Evolutionary conservation across 306 rosid species (phyloP).

Genomic region (Styphnolobium japonicum): DNA sequence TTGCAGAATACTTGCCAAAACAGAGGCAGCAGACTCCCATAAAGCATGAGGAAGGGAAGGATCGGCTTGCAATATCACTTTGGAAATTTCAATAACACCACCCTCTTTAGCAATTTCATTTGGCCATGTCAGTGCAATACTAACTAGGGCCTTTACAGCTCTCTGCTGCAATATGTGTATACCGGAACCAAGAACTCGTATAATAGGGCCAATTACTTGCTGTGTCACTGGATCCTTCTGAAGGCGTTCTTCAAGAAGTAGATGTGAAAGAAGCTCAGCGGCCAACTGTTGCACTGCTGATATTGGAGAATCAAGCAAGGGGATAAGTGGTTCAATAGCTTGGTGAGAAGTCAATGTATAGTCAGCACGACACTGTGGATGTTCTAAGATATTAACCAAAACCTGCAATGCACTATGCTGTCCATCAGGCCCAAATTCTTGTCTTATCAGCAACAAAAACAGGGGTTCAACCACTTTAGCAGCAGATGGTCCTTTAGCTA

Average conservation of each 20-base stretch:
- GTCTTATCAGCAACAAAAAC: slow-evolving; percentile 75
- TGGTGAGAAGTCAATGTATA: slow-evolving; percentile 71
- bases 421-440: slow-evolving; percentile 92
- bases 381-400: slow-evolving; percentile 93
- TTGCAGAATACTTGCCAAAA: slow-evolving; percentile 87
- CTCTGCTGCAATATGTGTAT: slow-evolving; percentile 92
- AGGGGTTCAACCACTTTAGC: slow-evolving; percentile 91
- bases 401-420: slow-evolving; percentile 94
- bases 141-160: slow-evolving; percentile 95
- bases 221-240: slow-evolving; percentile 89
- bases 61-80: slow-evolving; percentile 89
- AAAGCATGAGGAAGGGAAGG: slow-evolving; percentile 94
- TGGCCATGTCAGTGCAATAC: slow-evolving; percentile 92
- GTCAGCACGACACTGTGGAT: slow-evolving; percentile 96
- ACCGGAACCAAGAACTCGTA: slow-evolving; percentile 87
- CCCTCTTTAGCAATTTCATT: slow-evolving; percentile 98
- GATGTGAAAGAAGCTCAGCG: slow-evolving; percentile 93
- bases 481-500: slow-evolving; percentile 92
- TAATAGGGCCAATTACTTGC: slow-evolving; percentile 86
- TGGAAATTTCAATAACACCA: slow-evolving; percentile 86
- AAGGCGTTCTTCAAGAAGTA: slow-evolving; percentile 83
- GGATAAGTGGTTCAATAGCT: slow-evolving; percentile 91
- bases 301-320: slow-evolving; percentile 86
- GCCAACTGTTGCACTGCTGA: slow-evolving; percentile 96
- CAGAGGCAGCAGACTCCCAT: slow-evolving; percentile 99